These are phyloP conservation scores for Rhizoctonia solani DNA, from an alignment of 1,284 basidiomycete genomes.

Conservation along the genomic window DNA sequence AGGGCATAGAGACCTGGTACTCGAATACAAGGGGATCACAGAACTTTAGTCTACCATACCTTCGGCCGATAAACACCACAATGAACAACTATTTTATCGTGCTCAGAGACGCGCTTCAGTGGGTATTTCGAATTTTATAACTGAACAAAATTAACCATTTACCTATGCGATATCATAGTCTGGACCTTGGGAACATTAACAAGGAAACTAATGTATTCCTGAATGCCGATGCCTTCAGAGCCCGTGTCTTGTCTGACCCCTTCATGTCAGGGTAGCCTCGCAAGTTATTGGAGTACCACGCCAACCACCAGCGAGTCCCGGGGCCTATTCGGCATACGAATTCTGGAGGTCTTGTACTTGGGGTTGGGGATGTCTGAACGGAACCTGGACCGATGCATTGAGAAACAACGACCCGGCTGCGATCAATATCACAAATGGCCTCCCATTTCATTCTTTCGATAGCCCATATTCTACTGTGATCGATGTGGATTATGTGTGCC, in stretches of 20 bases:
- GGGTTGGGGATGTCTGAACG: conserved; percentile 29
- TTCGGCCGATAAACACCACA: conserved; percentile 24
- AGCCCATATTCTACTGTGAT: conserved; percentile 14
- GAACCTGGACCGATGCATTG: conserved; percentile 29
- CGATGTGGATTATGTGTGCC: conserved; percentile 33
- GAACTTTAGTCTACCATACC: neutral
- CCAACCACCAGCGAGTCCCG: neutral
- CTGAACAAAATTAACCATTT: no score
- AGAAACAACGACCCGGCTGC: neutral
- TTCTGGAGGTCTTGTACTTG: conserved; percentile 29
- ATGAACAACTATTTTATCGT: conserved; percentile 28
- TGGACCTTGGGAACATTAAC: conserved; percentile 28
- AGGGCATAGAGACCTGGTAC: conserved; percentile 25
- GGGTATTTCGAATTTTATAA: no score
- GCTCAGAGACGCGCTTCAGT: conserved; percentile 28
- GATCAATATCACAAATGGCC: conserved; percentile 15
- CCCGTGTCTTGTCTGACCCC: neutral
- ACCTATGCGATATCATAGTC: no score
- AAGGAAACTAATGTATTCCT: conserved; percentile 18
- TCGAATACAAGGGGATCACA: conserved; percentile 27
- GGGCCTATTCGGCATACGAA: neutral
- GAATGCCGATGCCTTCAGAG: neutral
- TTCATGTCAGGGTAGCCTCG: conserved; percentile 20
- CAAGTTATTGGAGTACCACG: neutral
- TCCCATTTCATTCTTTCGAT: neutral